Conservation (phyloP, 2,329 filamentous ascomycete genomes). For the Colletotrichum shisoi region DNA sequence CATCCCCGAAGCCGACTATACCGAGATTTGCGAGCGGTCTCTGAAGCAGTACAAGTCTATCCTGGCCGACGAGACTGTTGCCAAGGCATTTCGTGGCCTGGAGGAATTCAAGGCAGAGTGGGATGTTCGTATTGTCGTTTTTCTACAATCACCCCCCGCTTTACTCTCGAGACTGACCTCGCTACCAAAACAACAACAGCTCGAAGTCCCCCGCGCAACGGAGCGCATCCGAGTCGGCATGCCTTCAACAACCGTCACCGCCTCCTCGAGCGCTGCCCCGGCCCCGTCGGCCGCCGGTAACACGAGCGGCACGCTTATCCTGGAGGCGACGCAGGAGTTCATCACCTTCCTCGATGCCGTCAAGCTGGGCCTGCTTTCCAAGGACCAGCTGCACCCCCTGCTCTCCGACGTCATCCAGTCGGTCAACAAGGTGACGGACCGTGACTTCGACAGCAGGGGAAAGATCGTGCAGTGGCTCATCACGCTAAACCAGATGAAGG, state of each 20-base stretch:
- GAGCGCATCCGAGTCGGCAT: constrained; percentile 92
- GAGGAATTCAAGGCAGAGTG: constrained; percentile 92
- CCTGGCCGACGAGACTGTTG: constrained; percentile 87
- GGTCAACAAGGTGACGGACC: constrained; percentile 94
- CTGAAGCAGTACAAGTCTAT: constrained; percentile 98
- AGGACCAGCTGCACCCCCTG: constrained; percentile 94
- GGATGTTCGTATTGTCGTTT: constrained; percentile 70
- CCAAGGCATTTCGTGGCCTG: constrained; percentile 83
- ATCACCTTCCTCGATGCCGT: constrained; percentile 97
- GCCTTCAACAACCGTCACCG: constrained; percentile 78
- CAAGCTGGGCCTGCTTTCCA: constrained; percentile 88
- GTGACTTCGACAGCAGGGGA: constrained; percentile 91
- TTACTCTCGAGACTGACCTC: not conserved
- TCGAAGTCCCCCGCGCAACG: constrained; percentile 93
- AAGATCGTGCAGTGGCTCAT: constrained; percentile 99
- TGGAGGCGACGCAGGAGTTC: constrained; percentile 95
- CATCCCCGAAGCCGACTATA: constrained; percentile 89
- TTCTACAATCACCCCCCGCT: not conserved
- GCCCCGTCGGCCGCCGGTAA: constrained; percentile 54
- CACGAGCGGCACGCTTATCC: constrained; percentile 72
- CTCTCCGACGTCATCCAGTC: constrained; percentile 96
- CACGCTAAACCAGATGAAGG: constrained; percentile 95
- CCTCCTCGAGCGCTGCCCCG: constrained; percentile 56
- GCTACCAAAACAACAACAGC: constrained; percentile 57
- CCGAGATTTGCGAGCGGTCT: constrained; percentile 91